Percentiles rank a stretch among this genome's conserved stretches.
Conservation (phyloP, 1,139 yeast genomes). For the Pichia kudriavzevii region DNA sequence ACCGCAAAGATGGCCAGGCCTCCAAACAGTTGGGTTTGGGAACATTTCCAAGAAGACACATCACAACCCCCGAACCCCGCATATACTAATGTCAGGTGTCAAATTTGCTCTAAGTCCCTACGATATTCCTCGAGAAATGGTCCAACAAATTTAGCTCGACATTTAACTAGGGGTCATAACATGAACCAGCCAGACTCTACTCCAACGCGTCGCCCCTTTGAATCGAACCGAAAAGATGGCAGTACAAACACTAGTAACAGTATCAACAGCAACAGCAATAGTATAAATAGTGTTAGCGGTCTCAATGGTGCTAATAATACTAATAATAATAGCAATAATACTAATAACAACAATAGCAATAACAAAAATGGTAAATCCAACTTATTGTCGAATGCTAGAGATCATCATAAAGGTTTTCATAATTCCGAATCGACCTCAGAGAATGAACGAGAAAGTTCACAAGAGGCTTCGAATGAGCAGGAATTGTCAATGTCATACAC, state of each 20-base stretch:
- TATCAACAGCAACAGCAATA: background rate
- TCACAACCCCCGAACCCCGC: conserved; percentile 4
- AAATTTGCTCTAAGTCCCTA: conserved; percentile 22
- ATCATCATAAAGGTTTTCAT: too few species aligned
- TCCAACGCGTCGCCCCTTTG: conserved; percentile 24
- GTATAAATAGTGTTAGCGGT: background rate
- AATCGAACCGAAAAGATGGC: too few species aligned
- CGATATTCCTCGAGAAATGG: conserved; percentile 28
- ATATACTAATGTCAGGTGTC: conserved; percentile 17
- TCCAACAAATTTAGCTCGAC: conserved; percentile 28
- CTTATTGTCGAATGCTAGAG: too few species aligned
- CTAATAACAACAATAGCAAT: background rate
- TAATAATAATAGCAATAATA: background rate
- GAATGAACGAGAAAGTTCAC: too few species aligned
- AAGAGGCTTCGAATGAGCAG: too few species aligned
- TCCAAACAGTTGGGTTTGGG: conserved; percentile 30
- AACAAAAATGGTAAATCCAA: background rate
- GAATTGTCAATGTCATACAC: too few species aligned
- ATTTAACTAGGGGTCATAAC: conserved; percentile 23
- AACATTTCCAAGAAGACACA: conserved; percentile 18
- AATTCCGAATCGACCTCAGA: too few species aligned
- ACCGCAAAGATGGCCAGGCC: conserved; percentile 26
- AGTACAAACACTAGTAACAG: background rate
- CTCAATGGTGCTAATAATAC: background rate
- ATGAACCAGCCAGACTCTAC: conserved; percentile 21